phyloP scores from a whole-genome alignment of 176 grass and related monocot genomes.

The Hsuehochloa calcarea region DNA sequence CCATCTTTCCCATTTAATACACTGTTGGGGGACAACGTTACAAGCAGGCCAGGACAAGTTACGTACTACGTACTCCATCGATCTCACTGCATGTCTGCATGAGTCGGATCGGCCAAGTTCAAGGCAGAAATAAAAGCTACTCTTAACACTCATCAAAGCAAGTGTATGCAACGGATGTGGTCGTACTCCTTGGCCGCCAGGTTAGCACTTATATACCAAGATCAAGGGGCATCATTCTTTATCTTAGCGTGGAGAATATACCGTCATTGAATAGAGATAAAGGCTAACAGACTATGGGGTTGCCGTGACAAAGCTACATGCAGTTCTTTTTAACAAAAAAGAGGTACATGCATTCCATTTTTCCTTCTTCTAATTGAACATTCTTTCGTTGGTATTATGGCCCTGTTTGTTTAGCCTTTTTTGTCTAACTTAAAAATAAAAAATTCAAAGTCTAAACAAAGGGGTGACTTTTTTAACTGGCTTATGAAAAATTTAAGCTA shows the following conservation, averaged over 20 bases:
- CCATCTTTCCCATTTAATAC: constrained; percentile 15
- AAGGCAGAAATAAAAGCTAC: constrained; percentile 11
- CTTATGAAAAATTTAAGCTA: no score
- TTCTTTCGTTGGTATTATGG: no score
- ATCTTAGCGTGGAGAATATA: background rate
- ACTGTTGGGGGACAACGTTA: background rate
- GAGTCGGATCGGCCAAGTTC: background rate
- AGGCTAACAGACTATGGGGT: background rate
- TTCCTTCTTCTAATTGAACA: background rate
- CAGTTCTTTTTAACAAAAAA: no score
- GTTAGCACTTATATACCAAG: no score
- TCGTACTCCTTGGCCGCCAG: no score
- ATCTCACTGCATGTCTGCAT: constrained; percentile 16
- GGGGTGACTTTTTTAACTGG: no score
- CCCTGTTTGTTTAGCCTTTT: no score
- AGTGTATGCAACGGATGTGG: background rate
- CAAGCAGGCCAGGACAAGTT: constrained; percentile 3
- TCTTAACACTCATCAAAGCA: background rate
- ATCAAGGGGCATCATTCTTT: background rate
- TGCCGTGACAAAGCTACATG: background rate
- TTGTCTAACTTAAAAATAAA: no score
- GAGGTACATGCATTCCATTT: background rate
- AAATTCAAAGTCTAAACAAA: no score
- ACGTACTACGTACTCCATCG: background rate
- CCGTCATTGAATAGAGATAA: background rate